Base-by-base conservation (phyloP, 345 rosid genomes). In the Hibiscus tridactylites region DNA sequence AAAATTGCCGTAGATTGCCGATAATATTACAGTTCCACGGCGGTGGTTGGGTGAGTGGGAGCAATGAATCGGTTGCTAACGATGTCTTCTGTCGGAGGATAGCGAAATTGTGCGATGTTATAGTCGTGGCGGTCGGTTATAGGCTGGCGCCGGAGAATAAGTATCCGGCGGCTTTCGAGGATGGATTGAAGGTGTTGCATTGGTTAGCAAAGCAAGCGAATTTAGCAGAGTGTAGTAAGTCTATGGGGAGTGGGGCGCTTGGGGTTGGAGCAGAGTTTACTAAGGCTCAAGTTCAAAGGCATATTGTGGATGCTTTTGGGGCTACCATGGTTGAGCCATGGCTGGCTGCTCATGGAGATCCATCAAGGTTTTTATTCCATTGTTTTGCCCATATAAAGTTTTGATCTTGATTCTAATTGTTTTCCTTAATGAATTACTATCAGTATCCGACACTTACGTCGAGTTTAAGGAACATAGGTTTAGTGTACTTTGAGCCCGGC, bases 21-120 rank as follows among this genome's bases (percentile, higher is more conserved):
- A 80, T 95, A 33, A 84, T 92, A 82, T 49, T 95, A 82, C 97
- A 95, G 84, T 95, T 92, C 16, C 97, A 95, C 35, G 97, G 97
- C 33, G 99, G 99, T 0, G 97, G 97, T 11, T 92, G 96, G 96
- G 96, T 95, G 37, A 91, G 95, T 68, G 96, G 98, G 68, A 88
- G 96, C 70, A 88, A 88, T 47, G 98, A 94, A 65, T 94, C 98
- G 19, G 96, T 85, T 67, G 93, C 93, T 3, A 95, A 92, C 74
- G 99, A 89, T 87, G 71, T 66, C 46, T 95, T 92, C 39, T 95
- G 97, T 65, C 78, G 89, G 74, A 78, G 97, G 81, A 87, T 90
- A 79, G 86, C 92, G 8, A 92, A 88, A 73, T 78, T 86, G 53
- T 92, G 94, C 66, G 99, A 95, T 33, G 92, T 87, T 72, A 83